Conservation (phyloP, 106 monocot genomes). For the Dendrobium officinale region DNA sequence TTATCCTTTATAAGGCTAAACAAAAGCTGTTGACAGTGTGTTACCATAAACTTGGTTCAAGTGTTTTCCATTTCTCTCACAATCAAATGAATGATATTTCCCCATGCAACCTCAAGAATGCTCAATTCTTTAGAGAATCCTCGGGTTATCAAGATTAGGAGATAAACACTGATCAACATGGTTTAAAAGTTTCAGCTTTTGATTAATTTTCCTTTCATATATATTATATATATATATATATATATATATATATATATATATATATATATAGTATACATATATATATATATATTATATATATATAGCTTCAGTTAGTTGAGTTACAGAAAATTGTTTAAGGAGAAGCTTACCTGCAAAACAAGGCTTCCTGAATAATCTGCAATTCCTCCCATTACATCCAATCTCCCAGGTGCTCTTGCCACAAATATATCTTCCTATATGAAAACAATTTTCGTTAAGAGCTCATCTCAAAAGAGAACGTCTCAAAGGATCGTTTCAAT, state of each 20-base stretch:
- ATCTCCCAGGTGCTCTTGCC: constrained; percentile 80
- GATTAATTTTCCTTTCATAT: neutral
- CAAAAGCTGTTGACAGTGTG: no score
- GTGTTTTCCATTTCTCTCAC: no score
- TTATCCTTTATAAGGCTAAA: no score
- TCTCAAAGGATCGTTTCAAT: neutral
- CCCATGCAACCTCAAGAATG: no score
- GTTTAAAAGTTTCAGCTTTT: neutral
- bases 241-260: neutral
- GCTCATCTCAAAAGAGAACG: neutral
- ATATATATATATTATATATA: neutral
- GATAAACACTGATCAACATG: neutral
- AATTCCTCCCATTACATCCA: constrained; percentile 95
- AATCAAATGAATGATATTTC: no score
- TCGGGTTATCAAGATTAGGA: neutral
- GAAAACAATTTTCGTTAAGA: neutral
- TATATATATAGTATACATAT: neutral
- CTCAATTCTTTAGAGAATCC: neutral
- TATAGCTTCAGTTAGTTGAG: neutral
- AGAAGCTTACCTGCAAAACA: constrained; percentile 65
- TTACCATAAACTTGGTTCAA: no score
- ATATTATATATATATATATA: neutral
- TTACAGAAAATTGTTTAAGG: neutral
- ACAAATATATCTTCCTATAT: constrained; percentile 74
- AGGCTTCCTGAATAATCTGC: constrained; percentile 94